Base-by-base conservation (phyloP, 2,329 filamentous ascomycete species). In the Pseudogymnoascus sp. region DNA sequence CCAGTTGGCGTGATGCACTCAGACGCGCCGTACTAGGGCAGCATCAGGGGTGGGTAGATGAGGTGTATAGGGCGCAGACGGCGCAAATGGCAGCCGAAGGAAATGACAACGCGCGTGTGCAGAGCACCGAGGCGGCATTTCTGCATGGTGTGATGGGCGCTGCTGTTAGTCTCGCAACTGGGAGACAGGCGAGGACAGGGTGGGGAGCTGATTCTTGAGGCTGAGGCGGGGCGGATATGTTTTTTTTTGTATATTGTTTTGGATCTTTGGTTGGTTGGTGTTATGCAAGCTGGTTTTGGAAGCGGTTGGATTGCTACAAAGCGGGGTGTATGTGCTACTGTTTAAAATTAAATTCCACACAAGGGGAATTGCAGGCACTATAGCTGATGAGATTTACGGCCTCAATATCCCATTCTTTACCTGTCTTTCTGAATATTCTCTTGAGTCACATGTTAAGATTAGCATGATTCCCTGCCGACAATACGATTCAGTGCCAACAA, bases 21-120 rank as follows among this genome's bases (percentile, higher is more conserved):
- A 58, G 31, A n/a, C 35, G 60, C 5, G 60, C 60, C 1, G 60
- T 55, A 27, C 2, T 62, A 8, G 44, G n/a, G 17, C 35, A 39
- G 29, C 25, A 59, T 12, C 44, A 62, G 60, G 60, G 60, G 9
- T 62, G 60, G 27, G 44, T 62, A 10, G 61, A 64, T 59, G 61
- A 63, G 21, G 42, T 36, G 36, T 64, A 63, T 8, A 31, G 63
- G 61, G 63, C 33, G 48, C 63, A 51, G 61, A 66, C 13, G 59
- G 61, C 48, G 15, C 61, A n/a, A 44, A 58, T 39, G 64, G 60
- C 25, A 13, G 5, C 13, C 17, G 7, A 6, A 9, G 25, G 42
- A 5, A 27, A 48, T 29, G 42, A 48, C n/a, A 48, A 13, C 25
- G 42, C 42, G 13, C 42, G 25, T 29, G 42, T 48, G 13, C 42